phyloP scores from a whole-genome alignment of 805 yeast species.

The Candida oleophila region DNA sequence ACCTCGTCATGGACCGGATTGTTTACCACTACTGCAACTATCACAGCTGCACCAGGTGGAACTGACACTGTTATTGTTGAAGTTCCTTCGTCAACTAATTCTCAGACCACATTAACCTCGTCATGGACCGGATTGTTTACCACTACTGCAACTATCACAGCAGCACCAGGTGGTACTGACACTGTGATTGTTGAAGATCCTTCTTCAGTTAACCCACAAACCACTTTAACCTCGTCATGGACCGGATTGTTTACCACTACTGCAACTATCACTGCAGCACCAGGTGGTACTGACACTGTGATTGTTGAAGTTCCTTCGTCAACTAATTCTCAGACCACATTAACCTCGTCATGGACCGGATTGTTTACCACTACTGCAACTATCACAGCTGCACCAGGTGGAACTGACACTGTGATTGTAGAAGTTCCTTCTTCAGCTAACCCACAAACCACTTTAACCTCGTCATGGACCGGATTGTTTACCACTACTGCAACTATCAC shows the following conservation, averaged over 20 bases:
- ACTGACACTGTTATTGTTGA: constrained; percentile 13
- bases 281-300: constrained; percentile 3
- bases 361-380: constrained; percentile 7
- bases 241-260: constrained; percentile 8
- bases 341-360: constrained; percentile 1
- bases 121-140: constrained; percentile 10
- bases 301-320: constrained; percentile 2
- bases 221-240: constrained; percentile 1
- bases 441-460: constrained; percentile 47
- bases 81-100: constrained; percentile 16
- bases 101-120: constrained; percentile 48
- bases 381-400: background rate
- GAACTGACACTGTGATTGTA: constrained; percentile 6
- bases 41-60: constrained; percentile 2
- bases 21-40: constrained; percentile 9
- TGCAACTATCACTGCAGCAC: background rate
- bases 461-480: constrained; percentile 9
- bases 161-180: constrained; percentile 4
- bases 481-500: constrained; percentile 1
- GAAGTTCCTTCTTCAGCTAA: constrained; percentile 8
- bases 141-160: background rate
- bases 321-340: constrained; percentile 1
- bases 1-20: constrained; percentile 12
- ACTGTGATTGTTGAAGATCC: constrained; percentile 6
- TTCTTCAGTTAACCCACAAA: constrained; percentile 7